Evolutionary conservation across 2,329 filamentous ascomycete genomes (phyloP).

Genomic region (Phyllosticta ampelicida): DNA sequence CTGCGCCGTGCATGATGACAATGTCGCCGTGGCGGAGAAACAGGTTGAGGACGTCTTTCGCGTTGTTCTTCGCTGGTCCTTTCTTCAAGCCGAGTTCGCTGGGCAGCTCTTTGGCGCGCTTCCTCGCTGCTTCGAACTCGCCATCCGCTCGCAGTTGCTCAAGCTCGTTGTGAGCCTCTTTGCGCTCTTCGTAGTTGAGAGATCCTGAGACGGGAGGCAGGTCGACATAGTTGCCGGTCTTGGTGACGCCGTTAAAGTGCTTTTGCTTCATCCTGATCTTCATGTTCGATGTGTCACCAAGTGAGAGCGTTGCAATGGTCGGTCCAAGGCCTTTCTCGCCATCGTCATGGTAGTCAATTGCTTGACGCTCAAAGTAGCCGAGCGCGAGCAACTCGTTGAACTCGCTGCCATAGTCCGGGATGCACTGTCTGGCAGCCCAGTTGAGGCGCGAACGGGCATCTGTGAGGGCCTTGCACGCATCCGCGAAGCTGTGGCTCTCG

Average conservation of each 20-base stretch:
- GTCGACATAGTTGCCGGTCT: constrained; percentile 23
- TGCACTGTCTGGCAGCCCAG: constrained; percentile 41
- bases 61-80: constrained; percentile 16
- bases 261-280: constrained; percentile 45
- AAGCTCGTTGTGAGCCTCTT: constrained; percentile 22
- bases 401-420: constrained; percentile 21
- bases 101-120: constrained; percentile 23
- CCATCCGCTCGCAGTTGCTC: constrained; percentile 15
- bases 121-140: constrained; percentile 15
- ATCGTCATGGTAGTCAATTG: constrained; percentile 55
- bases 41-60: constrained; percentile 30
- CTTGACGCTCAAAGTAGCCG: constrained; percentile 50
- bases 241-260: constrained; percentile 31
- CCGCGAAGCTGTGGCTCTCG: constrained; percentile 16
- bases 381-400: constrained; percentile 57
- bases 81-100: constrained; percentile 27
- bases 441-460: constrained; percentile 42
- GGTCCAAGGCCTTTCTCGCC: constrained; percentile 53
- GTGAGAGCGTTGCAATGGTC: constrained; percentile 50
- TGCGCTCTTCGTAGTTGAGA: constrained; percentile 24
- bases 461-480: constrained; percentile 33
- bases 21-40: constrained; percentile 53
- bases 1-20: constrained; percentile 50
- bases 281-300: constrained; percentile 51
- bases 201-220: constrained; percentile 22